Evolutionary conservation across 257 asterid species (phyloP), one percentile per base, ranked within the genome.

Genomic region (Ilex aquifolium): DNA sequence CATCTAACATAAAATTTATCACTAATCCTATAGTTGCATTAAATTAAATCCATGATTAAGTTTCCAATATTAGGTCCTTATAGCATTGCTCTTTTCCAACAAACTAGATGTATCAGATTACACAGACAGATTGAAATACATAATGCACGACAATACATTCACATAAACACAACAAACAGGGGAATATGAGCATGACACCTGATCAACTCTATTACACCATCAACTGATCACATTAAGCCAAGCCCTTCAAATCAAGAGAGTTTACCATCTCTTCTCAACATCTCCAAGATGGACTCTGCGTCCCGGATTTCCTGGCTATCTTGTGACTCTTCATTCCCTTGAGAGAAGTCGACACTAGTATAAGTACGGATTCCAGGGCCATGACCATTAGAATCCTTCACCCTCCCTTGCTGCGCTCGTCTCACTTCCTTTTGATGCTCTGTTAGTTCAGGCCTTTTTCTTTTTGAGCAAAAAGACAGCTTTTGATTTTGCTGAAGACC

Each of bases 391-490:
- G 89, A 79, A 74, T 87, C 97, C 60, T 59, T 73, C 3, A 68
- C 48, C 32, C 88, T 79, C 55, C 97, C 97, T 78, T 80, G 86
- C 57, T 85, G 95, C 44, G 91, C 95, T 66, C 83, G 78, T 74
- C 95, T 80, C 65, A 87, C 95, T 80, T 87, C 97, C 63, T 71
- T 87, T 74, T 87, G 95, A 76, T 74, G 95, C 46, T 87, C 97
- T 2, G 95, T 90, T 69, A 90, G 77, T 74, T 81, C 87, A 49
- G 59, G 61, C 4, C 65, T 60, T 72, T 72, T 79, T 71, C 95
- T 72, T 80, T 85, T 88, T 17, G 74, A 69, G 48, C 75, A 76
- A 29, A 32, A 40, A 59, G 30, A 48, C 44, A 58, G 31, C 31
- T 65, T 52, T 48, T 65, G 74, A 9, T 52, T 31, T 15, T 46